Base-by-base conservation (phyloP, 2,329 filamentous ascomycete genomes). In the Lasiodiplodia gonubiensis region DNA sequence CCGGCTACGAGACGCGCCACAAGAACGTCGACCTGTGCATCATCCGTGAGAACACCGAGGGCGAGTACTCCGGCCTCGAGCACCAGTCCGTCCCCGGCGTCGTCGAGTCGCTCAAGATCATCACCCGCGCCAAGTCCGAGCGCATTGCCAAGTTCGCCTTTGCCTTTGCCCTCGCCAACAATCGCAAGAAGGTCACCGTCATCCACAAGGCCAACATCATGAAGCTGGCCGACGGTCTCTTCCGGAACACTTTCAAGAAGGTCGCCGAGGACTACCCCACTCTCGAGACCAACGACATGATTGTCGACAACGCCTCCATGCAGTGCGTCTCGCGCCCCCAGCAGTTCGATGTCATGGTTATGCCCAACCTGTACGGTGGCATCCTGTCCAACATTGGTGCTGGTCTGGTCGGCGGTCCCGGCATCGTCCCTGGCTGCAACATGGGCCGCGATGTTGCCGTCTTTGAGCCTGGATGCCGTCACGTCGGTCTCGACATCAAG, bases 131-230 rank as follows among this genome's bases (percentile, higher is more conserved):
- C 82, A 98, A 99, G 88, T 97, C 93, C 67, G 95, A 99, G 89
- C 93, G 95, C 80, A 99, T 99, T 78, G 93, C 94, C 84, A 97
- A 97, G 85, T 99, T 99, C 79, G 95, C 95, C 72, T 98, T 98
- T 82, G 91, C 92, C 79, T 99, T 99, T 78, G 95, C 95, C 68
- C 90, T 98, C 68, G 95, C 95, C 83, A 99, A 99, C 88, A 94
- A 96, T 88, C 90, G 95, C 80, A 94, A 96, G 88, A 98, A 98
- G 91, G 93, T 99, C 68, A 98, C 95, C 73, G 97, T 94, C 86
- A 98, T 99, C 80, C 95, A 99, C 91, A 99, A 99, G 89, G 95
- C 95, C 84, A 99, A 99, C 88, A 99, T 99, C 86, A 99, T 99
- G 95, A 99, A 99, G 89, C 88, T 99, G 69, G 94, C 94, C 80